Evolutionary conservation across 805 yeast species (phyloP), one percentile per base, ranked within the genome.

Genomic region (Wickerhamomyces mucosus): DNA sequence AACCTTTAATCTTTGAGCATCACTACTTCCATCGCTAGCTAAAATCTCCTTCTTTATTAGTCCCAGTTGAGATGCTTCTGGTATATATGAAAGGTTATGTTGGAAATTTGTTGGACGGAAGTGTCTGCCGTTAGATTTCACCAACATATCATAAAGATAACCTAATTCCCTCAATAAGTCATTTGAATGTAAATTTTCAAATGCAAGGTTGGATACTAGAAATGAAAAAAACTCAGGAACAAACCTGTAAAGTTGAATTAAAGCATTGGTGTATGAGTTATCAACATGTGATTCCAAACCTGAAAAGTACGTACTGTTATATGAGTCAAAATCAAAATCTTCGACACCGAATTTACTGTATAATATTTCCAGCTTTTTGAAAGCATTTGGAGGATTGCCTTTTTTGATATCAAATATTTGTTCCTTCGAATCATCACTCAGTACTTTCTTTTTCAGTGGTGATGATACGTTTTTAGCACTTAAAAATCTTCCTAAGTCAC

Each of bases 261-360:
- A 55, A 0, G 95, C 65, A 52, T 92, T 92, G 37, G 80, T 72
- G 46, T 75, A 77, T 0, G 92, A 69, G 44, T 82, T 83, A 32
- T 79, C 83, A 9, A 80, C 67, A 48, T 86, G 92, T 8, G 86
- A 78, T 53, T 92, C 97, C n/a, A 89, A 62, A 0, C 97, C 96
- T 2, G 96, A 73, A 34, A 63, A 78, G 2, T 48, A 39, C 0
- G 96, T 81, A 24, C 65, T 64, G 50, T 89, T 89, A 61, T 80
- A 89, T 45, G 76, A 79, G 33, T 72, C 77, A 51, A 92, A 89
- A 58, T 89, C 96, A 57, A 92, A 92, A 53, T 86, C 96, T 43
- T 80, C 85, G 19, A 92, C 86, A 18, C 98, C 98, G 55, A 85
- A 89, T 45, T 73, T 78, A 35, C 94, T 81, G 54, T 88, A 89